Evolutionary conservation across 2,329 filamentous ascomycete genomes (phyloP), one percentile per base, ranked within the genome.

Genomic region (Hypoxylon sp.): DNA sequence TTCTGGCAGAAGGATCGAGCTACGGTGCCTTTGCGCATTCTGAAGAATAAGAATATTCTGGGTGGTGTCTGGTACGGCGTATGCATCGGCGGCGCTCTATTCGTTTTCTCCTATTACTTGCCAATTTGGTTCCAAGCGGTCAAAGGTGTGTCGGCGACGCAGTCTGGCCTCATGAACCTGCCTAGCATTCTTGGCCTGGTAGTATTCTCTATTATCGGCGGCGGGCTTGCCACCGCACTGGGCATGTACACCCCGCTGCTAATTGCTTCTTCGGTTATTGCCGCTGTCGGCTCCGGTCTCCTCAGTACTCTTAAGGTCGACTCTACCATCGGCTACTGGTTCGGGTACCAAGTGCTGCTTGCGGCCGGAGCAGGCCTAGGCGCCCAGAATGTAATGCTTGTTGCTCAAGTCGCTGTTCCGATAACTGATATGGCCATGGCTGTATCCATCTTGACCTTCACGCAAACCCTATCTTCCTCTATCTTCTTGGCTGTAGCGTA

Each of bases 11-110:
- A 75, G 13, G 80, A 82, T 6, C 74, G 75, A 22, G 82, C 81
- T 1, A 84, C 81, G 0, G 75, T 84, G 5, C 81, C 82, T 4
- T 75, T 77, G 17, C 80, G 80, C n/a, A 79, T 84, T 64, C 55
- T 84, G 52, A 72, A 71, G 33, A 66, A 66, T 13, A 59, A 62
- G 58, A 66, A 66, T 22, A 66, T 66, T n/a, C 8, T 66, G 2
- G 63, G 63, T 19, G 63, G 52, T 6, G 47, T 62, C 2, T 66
- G 63, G 63, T 66, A 66, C n/a, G 58, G 63, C 14, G 53, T 66
- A 42, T 62, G 58, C 26, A 62, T 66, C 46, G 52, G 63, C 2
- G 63, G 37, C 2, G 58, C 58, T 17, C 37, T 62, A 19, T 66
- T 66, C 47, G 13, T 66, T 11, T 66, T 66, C 31, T 62, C 63